Evolutionary conservation across 352 stramenopile species (phyloP), one percentile per base, ranked within the genome.

Genomic region (Globisporangium apiculatum): DNA sequence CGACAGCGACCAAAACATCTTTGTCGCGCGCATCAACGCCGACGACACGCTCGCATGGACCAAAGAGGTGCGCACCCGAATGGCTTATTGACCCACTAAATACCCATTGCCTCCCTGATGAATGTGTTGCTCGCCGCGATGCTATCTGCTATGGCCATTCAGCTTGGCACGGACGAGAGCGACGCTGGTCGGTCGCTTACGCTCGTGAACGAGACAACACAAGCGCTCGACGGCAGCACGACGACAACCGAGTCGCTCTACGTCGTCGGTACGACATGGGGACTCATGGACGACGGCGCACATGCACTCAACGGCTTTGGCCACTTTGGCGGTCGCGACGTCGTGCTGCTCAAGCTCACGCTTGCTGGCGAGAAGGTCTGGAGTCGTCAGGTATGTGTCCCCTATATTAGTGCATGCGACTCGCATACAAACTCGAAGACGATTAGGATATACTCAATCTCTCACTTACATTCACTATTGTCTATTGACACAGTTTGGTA

Each of bases 291-390:
- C 58, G 79, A 92, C 60, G 69, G 67, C 3, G 67, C 66, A 7
- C 79, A 92, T 57, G 77, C 74, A 10, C 72, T 88, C 36, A 92
- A 90, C 41, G 69, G 72, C 3, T 92, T 89, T 56, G 79, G 82
- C 0, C 77, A 66, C 5, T 89, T 86, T 55, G 82, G 82, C 14
- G 79, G 78, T 0, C 74, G 82, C 12, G 82, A 92, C 47, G 76
- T 87, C 3, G 79, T 90, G 55, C 55, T 92, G 17, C 48, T 82
- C 24, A 87, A 90, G 49, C 43, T 90, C 17, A 56, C 79, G 5
- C 45, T 61, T 24, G 24, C 4, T 12, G 82, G 82, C 0, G 59
- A 71, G 6, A 90, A 90, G 46, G 42, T 85, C 4, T 92, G 82
- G 82, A 62, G 65, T n/a, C 65, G 83, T 50, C 82, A 91, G 69